Conservation (phyloP, 2,329 filamentous ascomycete genomes). For the Microdochium trichocladiopsis region DNA sequence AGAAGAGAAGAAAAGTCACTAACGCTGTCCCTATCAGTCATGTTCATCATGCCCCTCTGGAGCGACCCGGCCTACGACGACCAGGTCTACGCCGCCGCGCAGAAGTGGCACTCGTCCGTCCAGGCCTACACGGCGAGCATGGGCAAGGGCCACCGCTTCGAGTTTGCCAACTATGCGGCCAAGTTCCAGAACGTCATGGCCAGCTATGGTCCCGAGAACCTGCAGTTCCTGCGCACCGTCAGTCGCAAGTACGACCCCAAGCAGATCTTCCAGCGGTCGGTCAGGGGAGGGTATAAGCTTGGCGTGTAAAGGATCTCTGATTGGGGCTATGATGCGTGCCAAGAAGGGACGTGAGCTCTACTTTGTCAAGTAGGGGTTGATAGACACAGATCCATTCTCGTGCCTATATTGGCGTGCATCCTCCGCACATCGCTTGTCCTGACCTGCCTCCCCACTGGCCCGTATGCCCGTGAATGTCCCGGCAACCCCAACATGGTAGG, state of each 20-base stretch:
- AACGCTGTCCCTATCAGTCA: slow-evolving; percentile 21
- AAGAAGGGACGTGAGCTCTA: no score
- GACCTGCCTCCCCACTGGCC: no score
- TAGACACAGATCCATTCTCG: no score
- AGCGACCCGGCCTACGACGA: slow-evolving; percentile 11
- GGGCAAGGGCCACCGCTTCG: slow-evolving; percentile 16
- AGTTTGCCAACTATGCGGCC: slow-evolving; percentile 29
- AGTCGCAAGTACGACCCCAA: slow-evolving; percentile 27
- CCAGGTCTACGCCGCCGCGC: slow-evolving; percentile 11
- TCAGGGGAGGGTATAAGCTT: slow-evolving; percentile 8
- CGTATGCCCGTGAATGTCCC: no score
- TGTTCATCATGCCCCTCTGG: slow-evolving; percentile 1
- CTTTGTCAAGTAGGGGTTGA: no score
- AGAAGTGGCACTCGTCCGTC: neutral
- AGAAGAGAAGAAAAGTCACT: no score
- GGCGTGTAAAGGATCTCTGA: neutral
- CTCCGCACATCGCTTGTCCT: no score
- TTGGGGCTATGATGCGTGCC: no score
- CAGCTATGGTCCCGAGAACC: slow-evolving; percentile 25
- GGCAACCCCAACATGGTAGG: no score
- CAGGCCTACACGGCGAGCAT: slow-evolving; percentile 6
- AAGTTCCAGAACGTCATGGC: slow-evolving; percentile 19
- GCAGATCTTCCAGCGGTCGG: slow-evolving; percentile 22
- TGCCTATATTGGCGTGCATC: no score
- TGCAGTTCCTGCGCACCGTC: slow-evolving; percentile 17